These are phyloP conservation scores for Pseudotsuga menziesii DNA, from an alignment of 75 land plant genomes.

Conservation along the genomic window DNA sequence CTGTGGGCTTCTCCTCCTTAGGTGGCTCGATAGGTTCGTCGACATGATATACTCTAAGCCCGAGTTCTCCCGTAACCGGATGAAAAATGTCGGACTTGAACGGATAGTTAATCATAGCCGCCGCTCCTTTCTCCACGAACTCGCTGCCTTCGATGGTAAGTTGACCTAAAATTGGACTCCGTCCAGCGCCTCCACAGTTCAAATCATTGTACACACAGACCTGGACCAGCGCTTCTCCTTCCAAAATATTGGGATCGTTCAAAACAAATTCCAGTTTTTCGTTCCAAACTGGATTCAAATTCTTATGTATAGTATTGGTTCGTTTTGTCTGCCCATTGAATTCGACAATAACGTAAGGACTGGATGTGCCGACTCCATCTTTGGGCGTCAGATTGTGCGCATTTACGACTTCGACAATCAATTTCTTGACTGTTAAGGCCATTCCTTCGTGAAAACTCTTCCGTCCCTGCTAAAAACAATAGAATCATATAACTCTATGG, in stretches of 20 bases:
- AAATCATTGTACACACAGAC: conserved; percentile 59
- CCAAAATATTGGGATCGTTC: conserved; percentile 44
- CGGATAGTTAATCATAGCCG: conserved; percentile 47
- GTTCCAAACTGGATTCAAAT: conserved; percentile 79
- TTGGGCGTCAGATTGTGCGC: conserved; percentile 72
- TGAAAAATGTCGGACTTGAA: conserved; percentile 59
- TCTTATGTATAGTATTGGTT: conserved; percentile 37
- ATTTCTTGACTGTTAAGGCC: conserved; percentile 17
- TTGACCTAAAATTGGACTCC: conserved; percentile 57
- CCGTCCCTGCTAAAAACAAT: not conserved
- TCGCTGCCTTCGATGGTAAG: conserved; percentile 52
- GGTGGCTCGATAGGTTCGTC: not conserved
- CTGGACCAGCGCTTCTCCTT: conserved; percentile 48
- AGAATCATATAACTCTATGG: not conserved
- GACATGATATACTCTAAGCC: conserved; percentile 45
- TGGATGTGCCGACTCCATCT: conserved; percentile 78
- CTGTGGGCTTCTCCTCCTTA: not conserved
- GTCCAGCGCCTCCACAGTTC: conserved; percentile 15
- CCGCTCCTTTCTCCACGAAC: conserved; percentile 44
- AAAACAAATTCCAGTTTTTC: conserved; percentile 69
- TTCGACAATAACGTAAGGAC: conserved; percentile 65
- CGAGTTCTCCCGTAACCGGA: conserved; percentile 61
- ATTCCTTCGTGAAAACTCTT: not conserved
- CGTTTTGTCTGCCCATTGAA: conserved; percentile 69
- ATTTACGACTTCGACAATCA: conserved; percentile 59